These are phyloP conservation scores for Annulohypoxylon stygium DNA, from an alignment of 495 filamentous ascomycete genomes.

Conservation along the genomic window DNA sequence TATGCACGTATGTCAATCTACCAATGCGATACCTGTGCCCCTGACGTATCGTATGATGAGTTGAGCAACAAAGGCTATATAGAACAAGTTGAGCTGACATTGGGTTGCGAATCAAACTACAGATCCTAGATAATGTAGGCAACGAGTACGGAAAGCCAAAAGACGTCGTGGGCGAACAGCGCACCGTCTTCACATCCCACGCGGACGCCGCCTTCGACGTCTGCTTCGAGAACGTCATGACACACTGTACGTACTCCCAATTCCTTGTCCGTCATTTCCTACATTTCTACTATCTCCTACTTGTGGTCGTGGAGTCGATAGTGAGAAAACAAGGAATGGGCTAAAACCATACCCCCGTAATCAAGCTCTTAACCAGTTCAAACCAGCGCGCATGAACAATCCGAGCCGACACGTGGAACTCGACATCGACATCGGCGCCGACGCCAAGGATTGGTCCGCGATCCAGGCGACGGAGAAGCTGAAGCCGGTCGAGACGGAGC, in stretches of 20 bases:
- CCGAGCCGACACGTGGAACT: slow-evolving; percentile 87
- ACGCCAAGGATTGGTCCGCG: slow-evolving; percentile 97
- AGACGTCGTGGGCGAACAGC: slow-evolving; percentile 90
- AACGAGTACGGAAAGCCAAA: slow-evolving; percentile 94
- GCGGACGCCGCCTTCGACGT: slow-evolving; percentile 96
- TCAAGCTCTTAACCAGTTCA: slow-evolving; percentile 51
- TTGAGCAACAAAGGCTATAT: not conserved
- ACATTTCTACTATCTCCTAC: slow-evolving; percentile 15
- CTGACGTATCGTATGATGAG: slow-evolving; percentile 7
- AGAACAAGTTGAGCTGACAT: slow-evolving; percentile 13
- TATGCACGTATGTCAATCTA: slow-evolving; percentile 82
- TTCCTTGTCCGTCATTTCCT: slow-evolving; percentile 17
- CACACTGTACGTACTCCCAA: slow-evolving; percentile 67
- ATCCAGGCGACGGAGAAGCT: slow-evolving; percentile 98
- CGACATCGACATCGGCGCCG: slow-evolving; percentile 98
- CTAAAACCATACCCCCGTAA: slow-evolving; percentile 39
- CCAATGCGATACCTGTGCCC: not conserved
- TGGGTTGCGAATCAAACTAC: slow-evolving; percentile 28
- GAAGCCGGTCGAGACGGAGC: slow-evolving; percentile 95
- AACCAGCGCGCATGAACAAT: slow-evolving; percentile 62
- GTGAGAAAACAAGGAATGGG: slow-evolving; percentile 36
- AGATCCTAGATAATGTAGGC: slow-evolving; percentile 95
- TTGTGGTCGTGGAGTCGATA: not conserved
- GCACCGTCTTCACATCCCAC: slow-evolving; percentile 95
- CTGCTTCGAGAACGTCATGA: slow-evolving; percentile 91